phyloP scores from a whole-genome alignment of 495 filamentous ascomycete species.

The Podospora conica region DNA sequence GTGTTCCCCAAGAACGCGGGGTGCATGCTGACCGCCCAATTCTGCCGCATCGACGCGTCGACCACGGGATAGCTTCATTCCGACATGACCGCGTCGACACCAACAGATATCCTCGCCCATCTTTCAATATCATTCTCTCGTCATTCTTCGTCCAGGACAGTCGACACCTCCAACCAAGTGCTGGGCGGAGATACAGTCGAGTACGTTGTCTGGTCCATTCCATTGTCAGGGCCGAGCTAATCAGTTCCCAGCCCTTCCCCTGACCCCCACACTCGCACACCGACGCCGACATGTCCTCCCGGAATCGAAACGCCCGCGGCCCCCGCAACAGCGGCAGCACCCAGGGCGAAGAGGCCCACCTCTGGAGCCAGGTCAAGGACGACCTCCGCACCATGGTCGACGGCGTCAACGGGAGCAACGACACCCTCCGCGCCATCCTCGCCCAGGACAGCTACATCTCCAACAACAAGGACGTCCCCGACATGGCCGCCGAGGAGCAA shows the following conservation, averaged over 20 bases:
- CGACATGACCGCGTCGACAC: too few relatives aligned
- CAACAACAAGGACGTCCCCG: constrained; percentile 31
- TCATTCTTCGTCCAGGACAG: too few relatives aligned
- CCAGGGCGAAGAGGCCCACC: constrained; percentile 41
- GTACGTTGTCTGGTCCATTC: background rate
- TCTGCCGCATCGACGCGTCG: constrained; percentile 4
- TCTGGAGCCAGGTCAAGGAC: constrained; percentile 43
- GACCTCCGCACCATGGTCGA: constrained; percentile 35
- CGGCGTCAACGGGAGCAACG: constrained; percentile 37
- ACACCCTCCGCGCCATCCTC: constrained; percentile 31
- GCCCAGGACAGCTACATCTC: constrained; percentile 41
- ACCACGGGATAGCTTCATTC: background rate
- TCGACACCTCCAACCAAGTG: background rate
- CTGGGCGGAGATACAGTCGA: background rate
- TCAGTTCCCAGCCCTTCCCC: background rate
- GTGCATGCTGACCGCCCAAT: constrained; percentile 4
- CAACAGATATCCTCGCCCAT: too few relatives aligned
- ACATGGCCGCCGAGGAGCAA: constrained; percentile 29
- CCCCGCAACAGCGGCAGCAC: constrained; percentile 42
- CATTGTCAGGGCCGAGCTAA: background rate
- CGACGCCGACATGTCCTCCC: constrained; percentile 35
- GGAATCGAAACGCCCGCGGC: constrained; percentile 41
- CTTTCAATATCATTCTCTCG: background rate
- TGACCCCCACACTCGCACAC: too few relatives aligned
- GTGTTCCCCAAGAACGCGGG: background rate